Percentiles rank a stretch among this genome's conserved stretches.
Conservation (phyloP, 345 rosid genomes). For the Raphanus raphanistrum region DNA sequence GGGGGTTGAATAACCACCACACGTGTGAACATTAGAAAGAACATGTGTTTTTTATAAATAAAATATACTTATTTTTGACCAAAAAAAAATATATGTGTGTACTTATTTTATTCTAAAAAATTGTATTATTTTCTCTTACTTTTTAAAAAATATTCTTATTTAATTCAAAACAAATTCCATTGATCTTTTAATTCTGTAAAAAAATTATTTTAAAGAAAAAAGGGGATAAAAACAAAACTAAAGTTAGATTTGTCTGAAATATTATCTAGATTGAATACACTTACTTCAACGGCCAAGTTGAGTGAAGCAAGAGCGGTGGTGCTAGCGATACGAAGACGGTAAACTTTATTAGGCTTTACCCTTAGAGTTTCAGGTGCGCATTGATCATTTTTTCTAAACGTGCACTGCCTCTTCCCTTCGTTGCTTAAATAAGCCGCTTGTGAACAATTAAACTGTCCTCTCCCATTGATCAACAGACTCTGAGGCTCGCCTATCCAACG, state of each 20-base stretch:
- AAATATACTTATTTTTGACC: no score
- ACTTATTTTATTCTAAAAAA: no score
- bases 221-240: no score
- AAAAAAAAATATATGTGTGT: no score
- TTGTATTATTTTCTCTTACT: no score
- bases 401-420: slow-evolving; percentile 33
- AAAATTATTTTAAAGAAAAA: no score
- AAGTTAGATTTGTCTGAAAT: no score
- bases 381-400: slow-evolving; percentile 50
- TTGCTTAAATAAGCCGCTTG: slow-evolving; percentile 44
- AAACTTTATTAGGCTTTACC: slow-evolving; percentile 52
- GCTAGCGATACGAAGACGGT: slow-evolving; percentile 79
- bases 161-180: no score
- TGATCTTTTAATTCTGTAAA: no score
- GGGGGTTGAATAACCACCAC: slow-evolving; percentile 4
- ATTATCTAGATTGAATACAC: no score
- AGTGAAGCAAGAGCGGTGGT: slow-evolving; percentile 72
- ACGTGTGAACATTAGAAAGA: slow-evolving; percentile 5
- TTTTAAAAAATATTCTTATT: no score
- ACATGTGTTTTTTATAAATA: not conserved
- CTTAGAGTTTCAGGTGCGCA: slow-evolving; percentile 61
- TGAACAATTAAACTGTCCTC: slow-evolving; percentile 82
- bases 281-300: slow-evolving; percentile 62
- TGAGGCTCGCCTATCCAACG: slow-evolving; percentile 81
- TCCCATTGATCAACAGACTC: slow-evolving; percentile 65